Evolutionary conservation across 768 basidiomycete genomes (phyloP), one percentile per base, ranked within the genome.

Genomic region (Phaeotremella fagi): DNA sequence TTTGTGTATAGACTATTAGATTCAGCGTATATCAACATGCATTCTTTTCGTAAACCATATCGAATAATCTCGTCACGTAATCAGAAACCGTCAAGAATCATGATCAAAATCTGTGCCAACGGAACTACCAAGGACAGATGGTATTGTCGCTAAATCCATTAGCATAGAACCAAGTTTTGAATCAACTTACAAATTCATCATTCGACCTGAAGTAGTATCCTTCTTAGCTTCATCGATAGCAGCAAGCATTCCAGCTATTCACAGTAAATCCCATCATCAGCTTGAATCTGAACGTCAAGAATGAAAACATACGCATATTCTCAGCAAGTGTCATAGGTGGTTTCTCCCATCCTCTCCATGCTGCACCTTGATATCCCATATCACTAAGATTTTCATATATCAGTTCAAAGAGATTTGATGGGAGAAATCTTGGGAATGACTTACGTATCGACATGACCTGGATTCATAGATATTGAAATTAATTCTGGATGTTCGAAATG

Each of bases 121-220:
- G n/a, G n/a, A n/a, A n/a, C 22, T 20, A 41, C 38, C 38, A 41
- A 41, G 12, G 12, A 22, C 38, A 41, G 38, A 41, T 7, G 20
- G 38, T 41, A 12, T 20, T 20, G 18, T 41, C 38, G 38, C 38
- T 41, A 22, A 22, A 6, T 7, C 22, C 7, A 12, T 12, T 18
- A 12, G 20, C 12, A 12, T 12, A 14, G 7, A 6, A 7, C 38
- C n/a, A n/a, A 41, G 38, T 11, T 41, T 20, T 41, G 38, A 14
- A 14, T 20, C 9, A 41, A 52, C 52, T 45, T 25, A 53, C 52
- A 35, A 53, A 24, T 45, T 53, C 26, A 53, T 33, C 44, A 45
- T 45, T 35, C 29, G 20, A 7, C 52, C 52, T 33, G 43, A 45
- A 18, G 31, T 31, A 31, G 43, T 45, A 28, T 53, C 44, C 27